Conservation (phyloP, 768 basidiomycete species). For the Arthromyces matolae region DNA sequence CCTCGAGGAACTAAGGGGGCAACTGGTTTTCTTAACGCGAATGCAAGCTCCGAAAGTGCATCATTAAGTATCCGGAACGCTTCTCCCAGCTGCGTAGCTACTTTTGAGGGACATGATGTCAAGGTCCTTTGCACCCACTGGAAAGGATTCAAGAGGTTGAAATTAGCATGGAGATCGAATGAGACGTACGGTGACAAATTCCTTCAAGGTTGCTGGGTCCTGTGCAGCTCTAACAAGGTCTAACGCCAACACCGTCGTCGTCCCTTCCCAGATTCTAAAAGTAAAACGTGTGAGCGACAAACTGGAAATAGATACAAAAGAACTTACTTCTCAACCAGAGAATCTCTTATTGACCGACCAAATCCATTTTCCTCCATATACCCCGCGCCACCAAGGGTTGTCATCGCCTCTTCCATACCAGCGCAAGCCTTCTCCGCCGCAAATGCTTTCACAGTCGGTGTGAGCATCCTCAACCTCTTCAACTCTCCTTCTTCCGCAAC, state of each 20-base stretch:
- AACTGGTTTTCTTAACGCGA: conserved; percentile 38
- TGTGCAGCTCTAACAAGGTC: conserved; percentile 58
- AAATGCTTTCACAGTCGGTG: conserved; percentile 69
- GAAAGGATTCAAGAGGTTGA: not conserved
- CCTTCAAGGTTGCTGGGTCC: conserved; percentile 38
- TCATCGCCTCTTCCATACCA: conserved; percentile 74
- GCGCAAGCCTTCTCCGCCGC: conserved; percentile 57
- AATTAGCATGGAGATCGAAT: not conserved
- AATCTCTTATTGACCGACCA: conserved; percentile 64
- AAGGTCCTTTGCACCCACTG: conserved; percentile 54
- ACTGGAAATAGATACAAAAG: not conserved
- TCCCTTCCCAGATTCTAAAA: conserved; percentile 76
- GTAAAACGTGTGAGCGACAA: not conserved
- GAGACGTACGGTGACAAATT: conserved; percentile 48
- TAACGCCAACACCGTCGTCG: conserved; percentile 61
- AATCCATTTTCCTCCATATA: conserved; percentile 84
- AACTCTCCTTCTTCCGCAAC: conserved; percentile 47
- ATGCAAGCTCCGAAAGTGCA: conserved; percentile 37
- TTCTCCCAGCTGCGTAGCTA: conserved; percentile 25
- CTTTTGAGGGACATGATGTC: conserved; percentile 35
- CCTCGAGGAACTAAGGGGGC: conserved; percentile 51
- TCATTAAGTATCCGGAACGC: conserved; percentile 32
- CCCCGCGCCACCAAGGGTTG: conserved; percentile 69
- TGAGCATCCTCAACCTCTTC: conserved; percentile 56
- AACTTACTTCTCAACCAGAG: conserved; percentile 61